Conservation (phyloP, 2,329 filamentous ascomycete species). For the Fusarium sublunatum region DNA sequence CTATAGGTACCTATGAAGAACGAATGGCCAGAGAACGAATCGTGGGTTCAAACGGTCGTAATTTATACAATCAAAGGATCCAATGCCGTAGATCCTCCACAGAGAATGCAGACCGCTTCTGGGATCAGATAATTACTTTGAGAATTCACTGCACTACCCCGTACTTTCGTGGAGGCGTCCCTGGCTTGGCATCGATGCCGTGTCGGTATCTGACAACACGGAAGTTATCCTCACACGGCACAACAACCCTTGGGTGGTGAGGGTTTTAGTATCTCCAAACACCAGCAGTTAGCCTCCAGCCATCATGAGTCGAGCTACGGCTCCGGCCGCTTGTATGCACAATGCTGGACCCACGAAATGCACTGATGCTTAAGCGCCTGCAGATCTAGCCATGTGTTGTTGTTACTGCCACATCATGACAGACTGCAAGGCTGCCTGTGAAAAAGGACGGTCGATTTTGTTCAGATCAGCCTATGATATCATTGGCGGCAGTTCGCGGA, state of each 20-base stretch:
- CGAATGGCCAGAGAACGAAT: background rate
- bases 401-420: background rate
- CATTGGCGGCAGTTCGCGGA: constrained; percentile 41
- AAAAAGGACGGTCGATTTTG: too few relatives aligned
- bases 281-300: background rate
- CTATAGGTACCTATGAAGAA: too few relatives aligned
- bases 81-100: background rate
- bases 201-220: constrained; percentile 9
- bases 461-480: constrained; percentile 38
- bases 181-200: constrained; percentile 30
- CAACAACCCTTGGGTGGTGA: constrained; percentile 1
- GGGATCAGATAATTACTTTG: constrained; percentile 1
- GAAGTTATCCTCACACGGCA: background rate
- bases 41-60: background rate
- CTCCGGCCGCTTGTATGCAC: constrained; percentile 4
- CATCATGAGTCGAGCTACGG: constrained; percentile 9
- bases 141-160: constrained; percentile 21
- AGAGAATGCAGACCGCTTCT: constrained; percentile 9
- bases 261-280: background rate
- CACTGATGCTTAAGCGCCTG: constrained; percentile 7
- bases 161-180: constrained; percentile 33
- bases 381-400: background rate
- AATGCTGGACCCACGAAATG: background rate
- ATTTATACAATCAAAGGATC: background rate
- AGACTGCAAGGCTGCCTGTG: background rate